Percentiles rank a stretch among this genome's conserved stretches.
Evolutionary conservation across 495 filamentous ascomycete genomes (phyloP).

Genomic region (Xylaria acuta): DNA sequence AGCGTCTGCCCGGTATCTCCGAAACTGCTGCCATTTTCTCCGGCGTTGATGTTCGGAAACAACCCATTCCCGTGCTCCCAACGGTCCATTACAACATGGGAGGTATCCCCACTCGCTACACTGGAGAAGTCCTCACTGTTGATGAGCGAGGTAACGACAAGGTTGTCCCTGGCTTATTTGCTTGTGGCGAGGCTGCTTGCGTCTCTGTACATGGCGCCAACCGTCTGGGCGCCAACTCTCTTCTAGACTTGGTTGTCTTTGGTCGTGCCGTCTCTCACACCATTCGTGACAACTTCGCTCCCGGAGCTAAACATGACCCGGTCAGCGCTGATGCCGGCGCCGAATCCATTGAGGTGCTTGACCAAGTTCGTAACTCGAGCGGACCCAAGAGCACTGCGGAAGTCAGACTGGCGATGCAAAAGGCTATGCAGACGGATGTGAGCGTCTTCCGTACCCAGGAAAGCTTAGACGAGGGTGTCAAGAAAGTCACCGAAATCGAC

Average conservation of each 20-base stretch:
- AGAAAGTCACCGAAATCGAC: conserved; percentile 81
- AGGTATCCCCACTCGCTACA: conserved; percentile 96
- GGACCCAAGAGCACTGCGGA: conserved; percentile 87
- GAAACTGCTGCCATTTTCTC: conserved; percentile 97
- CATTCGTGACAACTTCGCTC: conserved; percentile 87
- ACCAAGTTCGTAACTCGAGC: conserved; percentile 79
- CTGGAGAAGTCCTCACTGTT: conserved; percentile 89
- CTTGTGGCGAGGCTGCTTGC: conserved; percentile 95
- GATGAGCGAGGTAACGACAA: conserved; percentile 85
- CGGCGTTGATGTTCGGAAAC: conserved; percentile 94
- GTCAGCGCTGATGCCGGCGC: conserved; percentile 84
- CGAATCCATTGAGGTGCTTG: conserved; percentile 83
- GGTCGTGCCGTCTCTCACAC: conserved; percentile 95
- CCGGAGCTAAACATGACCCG: conserved; percentile 76
- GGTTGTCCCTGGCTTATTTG: conserved; percentile 93
- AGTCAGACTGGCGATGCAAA: conserved; percentile 92
- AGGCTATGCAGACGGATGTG: conserved; percentile 96
- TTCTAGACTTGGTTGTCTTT: conserved; percentile 96
- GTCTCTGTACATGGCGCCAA: conserved; percentile 98
- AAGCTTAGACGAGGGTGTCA: conserved; percentile 81
- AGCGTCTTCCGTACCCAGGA: conserved; percentile 97
- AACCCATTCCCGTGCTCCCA: conserved; percentile 94
- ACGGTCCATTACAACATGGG: conserved; percentile 99
- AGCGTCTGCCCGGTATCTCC: conserved; percentile 97
- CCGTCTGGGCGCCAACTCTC: conserved; percentile 95